Percentiles rank a stretch among this genome's conserved stretches.
phyloP scores from a whole-genome alignment of 2,329 filamentous ascomycete species.

The Ophiocordyceps camponoti-floridani region DNA sequence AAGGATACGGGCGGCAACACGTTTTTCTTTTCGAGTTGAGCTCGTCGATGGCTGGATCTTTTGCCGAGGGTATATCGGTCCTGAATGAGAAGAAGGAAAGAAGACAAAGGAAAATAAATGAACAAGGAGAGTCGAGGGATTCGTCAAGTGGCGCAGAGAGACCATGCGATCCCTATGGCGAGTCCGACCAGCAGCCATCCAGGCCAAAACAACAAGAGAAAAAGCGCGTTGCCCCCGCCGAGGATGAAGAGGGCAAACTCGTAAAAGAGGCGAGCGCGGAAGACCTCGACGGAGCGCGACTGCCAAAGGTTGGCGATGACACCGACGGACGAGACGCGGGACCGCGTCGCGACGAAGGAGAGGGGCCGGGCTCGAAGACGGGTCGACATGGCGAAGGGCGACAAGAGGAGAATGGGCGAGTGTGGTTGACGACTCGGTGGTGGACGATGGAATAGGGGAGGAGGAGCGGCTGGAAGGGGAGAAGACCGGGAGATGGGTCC shows the following conservation, averaged over 20 bases:
- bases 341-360: not conserved
- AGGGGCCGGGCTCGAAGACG: not conserved
- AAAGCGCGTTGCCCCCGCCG: slow-evolving; percentile 28
- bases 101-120: too few relatives aligned
- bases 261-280: slow-evolving; percentile 29
- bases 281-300: slow-evolving; percentile 13
- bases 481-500: not conserved
- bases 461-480: not conserved
- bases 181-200: slow-evolving; percentile 32
- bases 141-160: not conserved
- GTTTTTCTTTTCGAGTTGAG: slow-evolving; percentile 58
- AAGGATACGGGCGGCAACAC: slow-evolving; percentile 80
- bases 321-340: slow-evolving; percentile 5
- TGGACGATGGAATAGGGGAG: not conserved
- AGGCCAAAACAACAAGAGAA: slow-evolving; percentile 37
- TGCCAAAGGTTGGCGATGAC: slow-evolving; percentile 17
- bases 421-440: not conserved
- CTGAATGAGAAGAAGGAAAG: too few relatives aligned
- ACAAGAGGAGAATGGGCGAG: not conserved
- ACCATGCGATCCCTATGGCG: slow-evolving; percentile 15
- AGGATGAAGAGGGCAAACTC: slow-evolving; percentile 34
- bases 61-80: too few relatives aligned
- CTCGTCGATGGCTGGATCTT: too few relatives aligned
- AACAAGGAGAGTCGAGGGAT: not conserved
- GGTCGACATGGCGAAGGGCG: not conserved